Percentiles rank a stretch among this genome's conserved stretches.
These are phyloP conservation scores for Boechera stricta DNA, from an alignment of 345 rosid species.

Conservation along the genomic window DNA sequence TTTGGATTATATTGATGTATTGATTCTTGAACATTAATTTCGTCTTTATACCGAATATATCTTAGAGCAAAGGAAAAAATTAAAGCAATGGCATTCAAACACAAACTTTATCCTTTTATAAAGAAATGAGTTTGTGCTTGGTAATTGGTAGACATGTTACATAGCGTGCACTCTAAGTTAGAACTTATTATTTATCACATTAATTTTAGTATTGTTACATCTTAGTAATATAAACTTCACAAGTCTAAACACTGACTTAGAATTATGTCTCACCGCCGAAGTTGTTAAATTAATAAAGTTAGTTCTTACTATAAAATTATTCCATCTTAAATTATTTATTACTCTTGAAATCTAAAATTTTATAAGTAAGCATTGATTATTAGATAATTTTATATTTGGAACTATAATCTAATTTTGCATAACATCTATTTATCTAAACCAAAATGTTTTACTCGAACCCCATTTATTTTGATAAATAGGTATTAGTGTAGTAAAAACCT, in stretches of 20 bases:
- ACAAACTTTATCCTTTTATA: slow-evolving; percentile 25
- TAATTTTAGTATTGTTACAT: background rate
- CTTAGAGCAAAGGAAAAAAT: slow-evolving; percentile 17
- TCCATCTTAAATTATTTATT: too few species aligned
- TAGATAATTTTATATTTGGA: too few species aligned
- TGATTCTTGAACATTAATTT: slow-evolving; percentile 35
- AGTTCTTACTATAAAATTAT: too few species aligned
- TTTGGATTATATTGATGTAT: slow-evolving; percentile 34
- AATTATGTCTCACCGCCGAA: background rate
- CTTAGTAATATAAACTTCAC: too few species aligned
- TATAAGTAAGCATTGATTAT: too few species aligned
- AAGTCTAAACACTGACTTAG: background rate
- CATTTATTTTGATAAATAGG: background rate
- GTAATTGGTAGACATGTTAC: slow-evolving; percentile 29
- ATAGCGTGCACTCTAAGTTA: slow-evolving; percentile 31
- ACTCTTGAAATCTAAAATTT: too few species aligned
- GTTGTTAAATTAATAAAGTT: background rate
- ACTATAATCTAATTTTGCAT: too few species aligned
- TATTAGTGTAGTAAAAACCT: background rate
- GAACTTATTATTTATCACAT: background rate
- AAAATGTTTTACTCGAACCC: too few species aligned
- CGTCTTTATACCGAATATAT: slow-evolving; percentile 36
- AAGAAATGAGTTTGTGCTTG: slow-evolving; percentile 14
- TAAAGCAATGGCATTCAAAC: slow-evolving; percentile 41
- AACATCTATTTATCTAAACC: too few species aligned